Conservation (phyloP, 805 yeast genomes). For the Wickerhamomyces canadensis region DNA sequence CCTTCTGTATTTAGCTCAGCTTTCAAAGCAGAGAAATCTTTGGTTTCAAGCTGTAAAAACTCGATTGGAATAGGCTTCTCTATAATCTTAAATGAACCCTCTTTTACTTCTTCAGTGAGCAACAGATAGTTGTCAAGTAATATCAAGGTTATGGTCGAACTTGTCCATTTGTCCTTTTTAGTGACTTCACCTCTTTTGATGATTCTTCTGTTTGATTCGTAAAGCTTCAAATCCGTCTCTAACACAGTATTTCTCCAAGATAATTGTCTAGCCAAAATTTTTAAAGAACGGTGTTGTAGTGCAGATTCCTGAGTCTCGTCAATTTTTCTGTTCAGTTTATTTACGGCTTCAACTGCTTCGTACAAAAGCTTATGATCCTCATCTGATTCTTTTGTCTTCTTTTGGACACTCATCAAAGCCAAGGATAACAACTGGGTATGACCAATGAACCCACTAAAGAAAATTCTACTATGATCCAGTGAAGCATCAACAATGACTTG, state of each 20-base stretch:
- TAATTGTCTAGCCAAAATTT: conserved; percentile 46
- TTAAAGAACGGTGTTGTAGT: conserved; percentile 50
- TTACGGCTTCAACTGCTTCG: conserved; percentile 50
- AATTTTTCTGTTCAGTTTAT: conserved; percentile 49
- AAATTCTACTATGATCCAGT: conserved; percentile 48
- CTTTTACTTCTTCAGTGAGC: conserved; percentile 51
- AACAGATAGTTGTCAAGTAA: conserved; percentile 67
- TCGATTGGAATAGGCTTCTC: conserved; percentile 62
- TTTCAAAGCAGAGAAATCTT: conserved; percentile 21
- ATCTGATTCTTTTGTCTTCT: conserved; percentile 40
- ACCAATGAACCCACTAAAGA: conserved; percentile 51
- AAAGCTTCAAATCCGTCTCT: conserved; percentile 46
- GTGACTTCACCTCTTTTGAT: conserved; percentile 52
- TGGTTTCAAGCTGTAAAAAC: conserved; percentile 47
- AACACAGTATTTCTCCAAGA: conserved; percentile 42
- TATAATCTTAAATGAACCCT: conserved; percentile 35
- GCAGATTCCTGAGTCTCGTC: conserved; percentile 59
- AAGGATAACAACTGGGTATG: conserved; percentile 55
- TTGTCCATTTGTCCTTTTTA: conserved; percentile 59
- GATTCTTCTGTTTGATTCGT: conserved; percentile 50
- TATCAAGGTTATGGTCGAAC: conserved; percentile 46
- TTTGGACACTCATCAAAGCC: conserved; percentile 53
- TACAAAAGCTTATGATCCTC: conserved; percentile 48
- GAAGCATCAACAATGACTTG: conserved; percentile 35
- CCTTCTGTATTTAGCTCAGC: conserved; percentile 4